Evolutionary conservation across 169 alveolate species (phyloP).

Genomic region (Plasmodium vivax): DNA sequence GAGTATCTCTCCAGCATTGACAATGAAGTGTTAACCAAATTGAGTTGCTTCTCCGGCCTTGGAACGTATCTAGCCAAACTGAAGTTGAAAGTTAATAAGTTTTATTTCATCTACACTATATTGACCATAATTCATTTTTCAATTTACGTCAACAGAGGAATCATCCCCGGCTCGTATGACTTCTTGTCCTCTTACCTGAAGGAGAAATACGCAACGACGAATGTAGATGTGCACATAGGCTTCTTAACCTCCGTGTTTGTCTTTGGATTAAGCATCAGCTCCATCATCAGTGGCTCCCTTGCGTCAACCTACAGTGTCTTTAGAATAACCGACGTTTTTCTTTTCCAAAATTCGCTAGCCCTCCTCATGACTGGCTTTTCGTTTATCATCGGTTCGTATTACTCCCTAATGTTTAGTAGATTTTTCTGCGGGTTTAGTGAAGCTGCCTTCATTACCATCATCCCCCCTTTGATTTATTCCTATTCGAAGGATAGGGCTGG

Average conservation of each 20-base stretch:
- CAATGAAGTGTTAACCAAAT: not conserved
- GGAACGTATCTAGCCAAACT: constrained; percentile 2
- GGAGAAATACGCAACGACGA: constrained; percentile 7
- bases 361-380: constrained; percentile 24
- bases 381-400: constrained; percentile 33
- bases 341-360: constrained; percentile 36
- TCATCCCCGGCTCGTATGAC: constrained; percentile 62
- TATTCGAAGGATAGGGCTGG: constrained; percentile 61
- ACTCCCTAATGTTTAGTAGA: constrained; percentile 55
- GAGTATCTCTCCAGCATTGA: constrained; percentile 14
- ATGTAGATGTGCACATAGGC: constrained; percentile 68
- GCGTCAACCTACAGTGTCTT: constrained; percentile 33
- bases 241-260: constrained; percentile 48
- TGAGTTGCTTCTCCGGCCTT: constrained; percentile 1
- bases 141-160: constrained; percentile 59
- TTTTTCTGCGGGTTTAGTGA: constrained; percentile 67
- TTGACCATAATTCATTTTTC: constrained; percentile 29
- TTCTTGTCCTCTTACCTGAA: constrained; percentile 30
- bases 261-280: constrained; percentile 47
- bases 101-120: constrained; percentile 32
- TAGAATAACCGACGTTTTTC: constrained; percentile 16
- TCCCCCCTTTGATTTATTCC: constrained; percentile 48
- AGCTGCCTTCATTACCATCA: constrained; percentile 51
- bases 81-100: constrained; percentile 17
- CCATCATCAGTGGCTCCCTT: constrained; percentile 42